These are phyloP conservation scores for Tulasnella sp. DNA, from an alignment of 768 basidiomycete genomes.

Conservation along the genomic window DNA sequence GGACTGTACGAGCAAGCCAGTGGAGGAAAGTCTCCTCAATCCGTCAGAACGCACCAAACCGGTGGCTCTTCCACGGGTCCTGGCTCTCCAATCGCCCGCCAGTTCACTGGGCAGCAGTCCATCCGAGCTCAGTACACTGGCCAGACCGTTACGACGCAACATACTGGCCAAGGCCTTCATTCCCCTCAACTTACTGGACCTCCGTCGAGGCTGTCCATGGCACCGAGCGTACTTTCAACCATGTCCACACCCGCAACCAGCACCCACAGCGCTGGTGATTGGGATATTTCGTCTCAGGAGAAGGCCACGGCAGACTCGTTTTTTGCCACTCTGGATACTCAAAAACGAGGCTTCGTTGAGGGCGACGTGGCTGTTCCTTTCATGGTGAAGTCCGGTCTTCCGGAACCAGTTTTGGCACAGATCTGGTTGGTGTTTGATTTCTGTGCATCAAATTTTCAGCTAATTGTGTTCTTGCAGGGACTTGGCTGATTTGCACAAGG, in stretches of 20 bases:
- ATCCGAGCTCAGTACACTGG: constrained; percentile 61
- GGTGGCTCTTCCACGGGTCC: constrained; percentile 13
- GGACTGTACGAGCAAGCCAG: constrained; percentile 82
- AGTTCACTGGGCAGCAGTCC: constrained; percentile 34
- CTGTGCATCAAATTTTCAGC: constrained; percentile 9
- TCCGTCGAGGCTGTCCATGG: constrained; percentile 30
- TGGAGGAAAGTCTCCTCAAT: constrained; percentile 33
- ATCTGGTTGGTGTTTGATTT: constrained; percentile 68
- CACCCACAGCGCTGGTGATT: constrained; percentile 45
- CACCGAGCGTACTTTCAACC: constrained; percentile 32
- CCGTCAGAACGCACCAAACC: constrained; percentile 26
- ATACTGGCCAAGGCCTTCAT: constrained; percentile 55
- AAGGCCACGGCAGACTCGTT: constrained; percentile 76
- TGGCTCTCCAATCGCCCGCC: neutral
- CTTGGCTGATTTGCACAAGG: constrained; percentile 84
- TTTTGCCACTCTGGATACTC: constrained; percentile 81
- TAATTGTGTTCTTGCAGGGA: constrained; percentile 63
- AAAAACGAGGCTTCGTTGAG: constrained; percentile 78
- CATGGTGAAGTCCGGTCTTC: constrained; percentile 86
- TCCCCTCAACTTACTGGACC: constrained; percentile 27
- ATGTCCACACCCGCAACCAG: constrained; percentile 24
- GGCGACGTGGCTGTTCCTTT: constrained; percentile 95
- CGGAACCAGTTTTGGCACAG: constrained; percentile 81
- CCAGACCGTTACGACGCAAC: constrained; percentile 40
- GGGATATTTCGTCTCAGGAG: constrained; percentile 84